Evolutionary conservation across 2,329 filamentous ascomycete species (phyloP).

Genomic region (Xylariaceae sp.): DNA sequence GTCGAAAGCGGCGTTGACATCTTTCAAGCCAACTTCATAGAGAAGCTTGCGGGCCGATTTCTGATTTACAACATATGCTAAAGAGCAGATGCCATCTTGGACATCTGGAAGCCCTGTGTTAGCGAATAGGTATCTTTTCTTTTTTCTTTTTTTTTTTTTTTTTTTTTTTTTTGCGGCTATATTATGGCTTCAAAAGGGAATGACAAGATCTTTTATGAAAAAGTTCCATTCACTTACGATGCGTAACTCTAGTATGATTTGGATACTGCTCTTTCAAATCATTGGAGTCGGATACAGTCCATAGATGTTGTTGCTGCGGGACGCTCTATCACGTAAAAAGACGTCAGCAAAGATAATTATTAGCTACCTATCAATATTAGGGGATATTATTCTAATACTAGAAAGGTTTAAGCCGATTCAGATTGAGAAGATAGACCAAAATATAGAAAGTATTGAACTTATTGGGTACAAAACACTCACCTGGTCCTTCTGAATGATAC

Average conservation of each 20-base stretch:
- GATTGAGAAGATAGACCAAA: not conserved
- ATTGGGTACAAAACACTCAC: not conserved
- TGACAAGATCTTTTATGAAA: too few relatives aligned
- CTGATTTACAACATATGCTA: slow-evolving; percentile 53
- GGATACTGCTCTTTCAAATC: slow-evolving; percentile 45
- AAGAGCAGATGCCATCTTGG: slow-evolving; percentile 47
- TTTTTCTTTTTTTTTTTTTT: too few relatives aligned
- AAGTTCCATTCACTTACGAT: slow-evolving; percentile 35
- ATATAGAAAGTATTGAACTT: not conserved
- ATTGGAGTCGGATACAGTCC: slow-evolving; percentile 44
- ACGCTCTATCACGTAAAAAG: too few relatives aligned
- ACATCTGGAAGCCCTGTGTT: too few relatives aligned
- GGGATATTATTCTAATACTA: not conserved
- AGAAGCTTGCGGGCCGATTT: slow-evolving; percentile 51
- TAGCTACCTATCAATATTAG: too few relatives aligned
- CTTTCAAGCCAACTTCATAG: slow-evolving; percentile 50
- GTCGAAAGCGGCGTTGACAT: slow-evolving; percentile 49
- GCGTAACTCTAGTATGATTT: slow-evolving; percentile 51
- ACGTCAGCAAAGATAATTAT: too few relatives aligned
- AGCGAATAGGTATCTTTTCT: too few relatives aligned
- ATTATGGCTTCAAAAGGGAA: too few relatives aligned
- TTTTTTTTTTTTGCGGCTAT: too few relatives aligned
- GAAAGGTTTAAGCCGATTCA: not conserved
- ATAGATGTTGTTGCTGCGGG: slow-evolving; percentile 42
- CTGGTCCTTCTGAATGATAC: slow-evolving; percentile 41